Conservation (phyloP, 2,329 filamentous ascomycete species). For the Coniochaeta pulveracea region DNA sequence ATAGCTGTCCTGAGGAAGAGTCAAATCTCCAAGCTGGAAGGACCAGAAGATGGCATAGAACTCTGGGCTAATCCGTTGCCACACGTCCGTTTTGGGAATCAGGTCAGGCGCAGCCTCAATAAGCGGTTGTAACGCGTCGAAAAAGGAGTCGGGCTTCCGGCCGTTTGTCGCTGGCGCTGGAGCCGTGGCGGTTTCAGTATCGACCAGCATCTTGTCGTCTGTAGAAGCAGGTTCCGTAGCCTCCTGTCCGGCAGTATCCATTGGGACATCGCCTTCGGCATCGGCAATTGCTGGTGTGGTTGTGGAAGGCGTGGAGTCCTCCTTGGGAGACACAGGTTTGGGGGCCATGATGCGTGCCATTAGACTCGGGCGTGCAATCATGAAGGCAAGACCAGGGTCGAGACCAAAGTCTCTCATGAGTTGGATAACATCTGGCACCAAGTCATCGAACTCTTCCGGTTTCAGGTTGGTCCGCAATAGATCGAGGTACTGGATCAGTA, state of each 20-base stretch:
- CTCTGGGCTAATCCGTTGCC: constrained; percentile 60
- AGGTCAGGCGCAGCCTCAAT: constrained; percentile 55
- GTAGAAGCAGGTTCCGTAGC: constrained; percentile 13
- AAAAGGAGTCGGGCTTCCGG: constrained; percentile 38
- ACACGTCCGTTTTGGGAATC: constrained; percentile 47
- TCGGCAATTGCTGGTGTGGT: constrained; percentile 19
- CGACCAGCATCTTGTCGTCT: constrained; percentile 19
- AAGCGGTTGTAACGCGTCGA: constrained; percentile 63
- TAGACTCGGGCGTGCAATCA: constrained; percentile 67
- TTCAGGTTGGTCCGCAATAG: constrained; percentile 72
- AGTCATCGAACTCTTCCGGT: constrained; percentile 62
- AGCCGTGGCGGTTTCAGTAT: constrained; percentile 12
- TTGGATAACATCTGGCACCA: constrained; percentile 63
- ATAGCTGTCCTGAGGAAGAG: constrained; percentile 67
- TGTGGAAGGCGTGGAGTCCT: constrained; percentile 7
- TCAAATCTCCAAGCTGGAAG: constrained; percentile 70
- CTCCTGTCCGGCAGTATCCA: constrained; percentile 22
- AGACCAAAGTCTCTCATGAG: constrained; percentile 72
- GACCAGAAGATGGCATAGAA: constrained; percentile 94
- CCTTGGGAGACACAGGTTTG: constrained; percentile 1
- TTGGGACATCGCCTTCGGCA: constrained; percentile 46
- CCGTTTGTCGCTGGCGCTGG: constrained; percentile 13
- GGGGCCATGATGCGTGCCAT: constrained; percentile 31
- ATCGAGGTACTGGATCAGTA: constrained; percentile 81
- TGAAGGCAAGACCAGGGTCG: constrained; percentile 71